A percentile compares a stretch with the other conserved stretches of the same genome.
Conservation (phyloP, 1,284 basidiomycete genomes). For the Boletus semigastroideus region DNA sequence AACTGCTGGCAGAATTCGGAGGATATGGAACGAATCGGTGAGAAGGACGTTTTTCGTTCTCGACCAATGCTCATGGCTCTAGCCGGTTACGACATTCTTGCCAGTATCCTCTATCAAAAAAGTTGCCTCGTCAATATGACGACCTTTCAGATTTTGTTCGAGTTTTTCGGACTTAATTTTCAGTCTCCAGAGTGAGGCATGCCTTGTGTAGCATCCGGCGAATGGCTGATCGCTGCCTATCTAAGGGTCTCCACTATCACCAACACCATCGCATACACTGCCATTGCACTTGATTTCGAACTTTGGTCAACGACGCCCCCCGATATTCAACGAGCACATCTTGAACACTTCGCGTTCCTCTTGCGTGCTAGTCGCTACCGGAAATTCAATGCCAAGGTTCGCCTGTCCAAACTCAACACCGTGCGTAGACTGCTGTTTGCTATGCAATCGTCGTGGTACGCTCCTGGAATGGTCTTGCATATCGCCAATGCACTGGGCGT, state of each 20-base stretch:
- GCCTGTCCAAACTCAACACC: conserved; percentile 69
- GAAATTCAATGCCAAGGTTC: conserved; percentile 70
- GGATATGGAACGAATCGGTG: conserved; percentile 85
- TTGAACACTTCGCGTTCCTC: conserved; percentile 80
- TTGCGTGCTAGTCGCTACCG: conserved; percentile 70
- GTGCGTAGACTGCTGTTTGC: conserved; percentile 80
- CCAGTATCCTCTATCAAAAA: conserved; percentile 73
- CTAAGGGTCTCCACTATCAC: conserved; percentile 75
- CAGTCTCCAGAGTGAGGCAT: conserved; percentile 69
- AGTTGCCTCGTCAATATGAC: conserved; percentile 74
- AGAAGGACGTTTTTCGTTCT: conserved; percentile 28
- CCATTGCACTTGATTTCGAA: conserved; percentile 86
- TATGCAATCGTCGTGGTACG: conserved; percentile 76
- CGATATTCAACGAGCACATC: conserved; percentile 74
- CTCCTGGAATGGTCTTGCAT: conserved; percentile 49
- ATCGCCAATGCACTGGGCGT: conserved; percentile 62
- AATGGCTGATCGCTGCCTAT: conserved; percentile 6
- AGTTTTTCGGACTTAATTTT: conserved; percentile 83
- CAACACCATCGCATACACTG: conserved; percentile 80
- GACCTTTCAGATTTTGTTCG: conserved; percentile 76
- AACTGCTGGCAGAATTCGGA: conserved; percentile 92
- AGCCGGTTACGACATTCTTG: conserved; percentile 90
- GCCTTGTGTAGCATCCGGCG: conserved; percentile 2
- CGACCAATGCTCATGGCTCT: conserved; percentile 10
- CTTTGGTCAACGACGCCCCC: conserved; percentile 77